Evolutionary conservation across 2,329 filamentous ascomycete genomes (phyloP).

Genomic region (Neurospora sp.): DNA sequence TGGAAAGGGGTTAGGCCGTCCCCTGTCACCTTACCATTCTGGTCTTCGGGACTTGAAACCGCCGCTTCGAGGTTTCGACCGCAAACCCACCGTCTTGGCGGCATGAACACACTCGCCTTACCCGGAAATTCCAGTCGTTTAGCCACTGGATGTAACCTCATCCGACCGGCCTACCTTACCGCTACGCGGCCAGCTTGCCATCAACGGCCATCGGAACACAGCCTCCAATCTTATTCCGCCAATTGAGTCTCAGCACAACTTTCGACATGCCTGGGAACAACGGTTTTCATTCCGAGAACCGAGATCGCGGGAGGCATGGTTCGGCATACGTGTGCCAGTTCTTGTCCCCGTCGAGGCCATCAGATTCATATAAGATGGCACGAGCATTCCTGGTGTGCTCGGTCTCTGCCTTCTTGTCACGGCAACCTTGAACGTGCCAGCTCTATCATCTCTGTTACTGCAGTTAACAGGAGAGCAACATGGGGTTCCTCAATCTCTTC

Average conservation of each 20-base stretch:
- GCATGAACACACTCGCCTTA: conserved; percentile 9
- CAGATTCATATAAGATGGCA: not conserved
- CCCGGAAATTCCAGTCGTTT: conserved; percentile 1
- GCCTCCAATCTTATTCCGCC: conserved; percentile 11
- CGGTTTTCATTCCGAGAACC: conserved; percentile 3
- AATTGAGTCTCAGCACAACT: conserved; percentile 7
- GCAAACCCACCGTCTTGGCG: conserved; percentile 13
- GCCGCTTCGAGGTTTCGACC: conserved; percentile 3
- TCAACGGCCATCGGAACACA: not conserved
- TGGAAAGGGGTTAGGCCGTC: not conserved
- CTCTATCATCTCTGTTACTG: not conserved
- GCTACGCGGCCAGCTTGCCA: conserved; percentile 2
- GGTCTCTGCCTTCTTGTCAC: not conserved
- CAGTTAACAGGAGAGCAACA: conserved; percentile 5
- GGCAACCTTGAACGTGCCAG: not conserved
- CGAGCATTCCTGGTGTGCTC: not conserved
- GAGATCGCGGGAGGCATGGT: conserved; percentile 5
- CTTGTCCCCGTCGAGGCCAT: not conserved
- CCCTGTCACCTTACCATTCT: not conserved
- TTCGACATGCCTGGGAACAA: conserved; percentile 5
- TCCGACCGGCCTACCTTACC: not conserved
- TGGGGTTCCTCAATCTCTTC: conserved; percentile 11
- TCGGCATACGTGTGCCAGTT: not conserved
- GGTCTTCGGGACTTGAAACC: conserved; percentile 2
- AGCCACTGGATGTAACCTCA: conserved; percentile 10